phyloP scores from a whole-genome alignment of 495 filamentous ascomycete species.

The Trichocladium uniseriatum region DNA sequence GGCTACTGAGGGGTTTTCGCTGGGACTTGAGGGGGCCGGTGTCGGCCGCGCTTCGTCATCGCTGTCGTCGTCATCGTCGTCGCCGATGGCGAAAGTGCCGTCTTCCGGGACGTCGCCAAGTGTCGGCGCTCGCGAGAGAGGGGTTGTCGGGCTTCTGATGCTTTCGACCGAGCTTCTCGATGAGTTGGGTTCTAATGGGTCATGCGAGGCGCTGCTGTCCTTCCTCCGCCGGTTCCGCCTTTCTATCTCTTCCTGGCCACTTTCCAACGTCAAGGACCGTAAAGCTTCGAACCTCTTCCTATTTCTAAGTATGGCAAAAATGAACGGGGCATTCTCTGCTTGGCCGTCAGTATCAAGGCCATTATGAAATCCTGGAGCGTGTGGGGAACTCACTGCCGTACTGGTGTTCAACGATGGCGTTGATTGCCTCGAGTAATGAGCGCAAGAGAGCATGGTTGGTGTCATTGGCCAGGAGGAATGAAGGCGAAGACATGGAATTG shows the following conservation, averaged over 20 bases:
- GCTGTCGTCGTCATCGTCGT: constrained; percentile 68
- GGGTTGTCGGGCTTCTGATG: constrained; percentile 51
- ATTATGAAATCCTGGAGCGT: neutral
- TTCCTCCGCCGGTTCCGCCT: constrained; percentile 66
- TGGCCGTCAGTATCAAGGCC: constrained; percentile 17
- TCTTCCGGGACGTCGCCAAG: constrained; percentile 66
- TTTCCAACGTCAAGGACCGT: constrained; percentile 88
- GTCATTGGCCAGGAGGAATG: constrained; percentile 92
- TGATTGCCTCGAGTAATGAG: constrained; percentile 83
- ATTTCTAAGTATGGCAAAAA: constrained; percentile 72
- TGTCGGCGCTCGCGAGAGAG: constrained; percentile 47
- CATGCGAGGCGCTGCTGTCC: constrained; percentile 43
- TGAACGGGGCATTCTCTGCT: constrained; percentile 71
- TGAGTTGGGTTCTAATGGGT: constrained; percentile 38
- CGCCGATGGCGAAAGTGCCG: constrained; percentile 79
- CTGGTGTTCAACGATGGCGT: constrained; percentile 86
- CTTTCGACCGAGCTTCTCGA: constrained; percentile 62
- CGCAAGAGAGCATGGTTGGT: constrained; percentile 75
- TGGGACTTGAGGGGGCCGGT: constrained; percentile 62
- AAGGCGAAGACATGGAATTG: constrained; percentile 87
- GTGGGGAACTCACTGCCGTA: constrained; percentile 53
- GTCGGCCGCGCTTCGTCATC: constrained; percentile 62
- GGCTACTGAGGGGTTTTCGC: constrained; percentile 57
- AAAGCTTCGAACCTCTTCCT: constrained; percentile 80
- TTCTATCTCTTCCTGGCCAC: constrained; percentile 87